Base-by-base conservation (phyloP, 192 early-diverging fungal species). In the Coemansia asiatica region DNA sequence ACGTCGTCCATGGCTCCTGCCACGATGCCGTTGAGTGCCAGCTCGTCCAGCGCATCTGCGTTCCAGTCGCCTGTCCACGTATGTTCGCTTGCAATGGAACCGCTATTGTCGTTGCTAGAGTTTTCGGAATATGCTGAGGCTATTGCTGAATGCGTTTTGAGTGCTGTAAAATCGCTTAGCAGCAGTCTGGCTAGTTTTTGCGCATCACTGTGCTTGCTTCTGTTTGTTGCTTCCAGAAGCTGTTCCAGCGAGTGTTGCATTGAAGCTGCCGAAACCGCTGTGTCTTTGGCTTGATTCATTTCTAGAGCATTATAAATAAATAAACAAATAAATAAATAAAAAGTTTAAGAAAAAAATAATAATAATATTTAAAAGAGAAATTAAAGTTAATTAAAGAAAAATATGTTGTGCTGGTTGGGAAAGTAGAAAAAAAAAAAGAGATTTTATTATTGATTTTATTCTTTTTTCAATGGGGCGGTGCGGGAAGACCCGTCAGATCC, bases 401-500 rank as follows among this genome's bases (percentile, higher is more conserved):
- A n/a, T n/a, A n/a, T n/a, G n/a, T n/a, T n/a, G n/a, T n/a, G n/a
- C n/a, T n/a, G n/a, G n/a, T n/a, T n/a, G n/a, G n/a, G 10, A 36
- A 36, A 36, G 35, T 6, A 36, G 13, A 36, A 36, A 36, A 12
- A 12, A 36, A 36, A 36, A 1, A 36, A 36, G 13, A 36, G 10
- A 36, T 10, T n/a, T n/a, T n/a, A n/a, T n/a, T n/a, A n/a, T n/a
- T n/a, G n/a, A n/a, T 9, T 9, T 9, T 18, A 16, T 40, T 2
- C 13, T 22, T 23, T 16, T 19, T 40, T 53, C 13, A 53, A 0
- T 27, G 4, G 2, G 56, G 31, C 16, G 8, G 28, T 4, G 4
- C 28, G 38, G 74, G 75, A 13, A 81, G 74, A 50, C 89, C 90
- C 16, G 31, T 76, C 61, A 93, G 67, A 72, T 91, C 86, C 28